Evolutionary conservation across 2,329 filamentous ascomycete species (phyloP).

Genomic region (Apiospora arundinis): DNA sequence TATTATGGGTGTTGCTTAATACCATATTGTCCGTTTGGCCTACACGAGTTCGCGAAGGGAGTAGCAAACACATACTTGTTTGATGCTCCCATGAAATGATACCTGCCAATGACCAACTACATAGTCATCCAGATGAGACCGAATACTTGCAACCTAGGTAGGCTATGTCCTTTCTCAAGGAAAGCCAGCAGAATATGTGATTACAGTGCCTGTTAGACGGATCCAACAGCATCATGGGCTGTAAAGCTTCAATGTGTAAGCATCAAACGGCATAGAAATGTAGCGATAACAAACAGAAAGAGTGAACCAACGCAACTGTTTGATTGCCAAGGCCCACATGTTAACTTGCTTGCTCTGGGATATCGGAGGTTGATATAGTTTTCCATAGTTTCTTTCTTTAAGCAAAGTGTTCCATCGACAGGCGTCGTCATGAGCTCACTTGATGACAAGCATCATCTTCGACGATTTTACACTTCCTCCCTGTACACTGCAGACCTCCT

Average conservation of each 20-base stretch:
- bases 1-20: background rate
- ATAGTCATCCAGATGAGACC: no score
- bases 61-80: background rate
- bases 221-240: no score
- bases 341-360: background rate
- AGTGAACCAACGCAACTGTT: background rate
- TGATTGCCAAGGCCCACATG: background rate
- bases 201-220: background rate
- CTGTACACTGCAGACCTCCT: background rate
- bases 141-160: no score
- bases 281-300: background rate
- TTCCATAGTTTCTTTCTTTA: background rate
- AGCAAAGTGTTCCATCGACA: no score
- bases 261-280: background rate
- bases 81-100: background rate
- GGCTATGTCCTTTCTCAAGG: no score
- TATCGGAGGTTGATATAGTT: background rate
- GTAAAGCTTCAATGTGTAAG: no score
- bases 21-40: background rate
- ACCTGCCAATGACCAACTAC: no score
- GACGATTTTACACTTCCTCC: background rate
- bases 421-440: background rate
- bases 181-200: no score
- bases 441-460: background rate
- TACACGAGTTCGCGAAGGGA: background rate